Conservation (phyloP, 352 stramenopile species). For the Phytophthora pisi region DNA sequence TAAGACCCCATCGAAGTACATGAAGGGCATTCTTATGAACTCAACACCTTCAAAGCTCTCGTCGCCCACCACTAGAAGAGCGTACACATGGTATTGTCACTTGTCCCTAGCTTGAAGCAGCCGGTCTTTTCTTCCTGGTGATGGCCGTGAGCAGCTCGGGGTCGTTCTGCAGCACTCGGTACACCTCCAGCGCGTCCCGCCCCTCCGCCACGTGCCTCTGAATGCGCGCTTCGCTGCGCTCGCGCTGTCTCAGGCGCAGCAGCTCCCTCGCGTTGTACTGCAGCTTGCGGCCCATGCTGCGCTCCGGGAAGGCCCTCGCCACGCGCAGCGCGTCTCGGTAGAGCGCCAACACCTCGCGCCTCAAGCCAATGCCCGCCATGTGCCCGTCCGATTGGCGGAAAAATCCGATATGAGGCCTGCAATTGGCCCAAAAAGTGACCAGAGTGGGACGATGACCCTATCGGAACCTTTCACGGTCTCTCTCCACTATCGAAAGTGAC, state of each 20-base stretch:
- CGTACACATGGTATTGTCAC: neutral
- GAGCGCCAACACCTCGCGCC: conserved; percentile 62
- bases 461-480: conserved; percentile 5
- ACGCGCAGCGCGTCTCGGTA: conserved; percentile 64
- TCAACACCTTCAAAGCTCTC: neutral
- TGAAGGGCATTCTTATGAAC: neutral
- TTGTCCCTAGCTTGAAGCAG: neutral
- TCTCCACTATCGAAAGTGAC: conserved; percentile 24
- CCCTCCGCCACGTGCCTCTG: conserved; percentile 56
- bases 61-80: neutral
- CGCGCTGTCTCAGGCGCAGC: conserved; percentile 59
- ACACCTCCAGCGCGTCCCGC: conserved; percentile 61
- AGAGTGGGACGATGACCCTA: conserved; percentile 14
- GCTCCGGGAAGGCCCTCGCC: conserved; percentile 58
- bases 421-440: conserved; percentile 8
- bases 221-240: conserved; percentile 48
- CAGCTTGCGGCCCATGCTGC: conserved; percentile 72
- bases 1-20: neutral
- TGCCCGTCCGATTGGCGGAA: conserved; percentile 24
- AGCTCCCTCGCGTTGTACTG: conserved; percentile 78
- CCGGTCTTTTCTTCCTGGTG: conserved; percentile 52
- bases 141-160: conserved; percentile 54
- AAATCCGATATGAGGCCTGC: neutral
- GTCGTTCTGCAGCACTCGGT: conserved; percentile 56
- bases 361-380: conserved; percentile 36